A percentile compares a stretch with the other conserved stretches of the same genome.
Evolutionary conservation across 371 early-diverging fungal genomes (phyloP).

Genomic region (Mucor sp.): DNA sequence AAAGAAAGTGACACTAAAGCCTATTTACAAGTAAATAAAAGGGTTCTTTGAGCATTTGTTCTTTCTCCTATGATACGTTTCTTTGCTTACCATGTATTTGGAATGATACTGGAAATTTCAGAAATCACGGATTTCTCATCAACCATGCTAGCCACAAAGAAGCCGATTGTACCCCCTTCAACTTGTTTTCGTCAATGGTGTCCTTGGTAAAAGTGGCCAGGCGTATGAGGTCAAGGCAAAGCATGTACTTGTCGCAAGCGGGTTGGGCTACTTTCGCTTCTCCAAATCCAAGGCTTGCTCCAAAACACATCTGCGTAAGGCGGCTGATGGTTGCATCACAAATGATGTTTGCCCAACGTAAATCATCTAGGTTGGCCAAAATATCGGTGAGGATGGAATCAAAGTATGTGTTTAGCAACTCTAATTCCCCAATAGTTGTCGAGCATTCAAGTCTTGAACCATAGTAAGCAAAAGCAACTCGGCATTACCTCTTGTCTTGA

Average conservation of each 20-base stretch:
- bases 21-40: slow-evolving; percentile 4
- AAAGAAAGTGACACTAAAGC: slow-evolving; percentile 25
- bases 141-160: no score
- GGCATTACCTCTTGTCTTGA: no score
- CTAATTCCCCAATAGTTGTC: slow-evolving; percentile 23
- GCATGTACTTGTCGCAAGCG: slow-evolving; percentile 24
- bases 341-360: slow-evolving; percentile 25
- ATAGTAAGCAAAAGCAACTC: background rate
- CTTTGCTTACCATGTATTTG: slow-evolving; percentile 21
- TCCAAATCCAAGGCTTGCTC: slow-evolving; percentile 28
- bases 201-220: slow-evolving; percentile 27
- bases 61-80: background rate
- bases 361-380: slow-evolving; percentile 20
- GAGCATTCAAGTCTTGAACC: background rate
- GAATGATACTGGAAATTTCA: no score
- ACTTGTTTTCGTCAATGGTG: slow-evolving; percentile 18
- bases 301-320: slow-evolving; percentile 23
- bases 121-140: no score
- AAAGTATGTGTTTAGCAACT: slow-evolving; percentile 19
- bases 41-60: background rate
- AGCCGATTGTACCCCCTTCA: background rate
- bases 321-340: slow-evolving; percentile 24
- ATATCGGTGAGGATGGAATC: slow-evolving; percentile 18
- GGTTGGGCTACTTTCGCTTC: slow-evolving; percentile 29
- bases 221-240: slow-evolving; percentile 24